Percentiles rank a stretch among this genome's conserved stretches.
Conservation (phyloP, 1,284 basidiomycete species). For the Ustilago crameri region DNA sequence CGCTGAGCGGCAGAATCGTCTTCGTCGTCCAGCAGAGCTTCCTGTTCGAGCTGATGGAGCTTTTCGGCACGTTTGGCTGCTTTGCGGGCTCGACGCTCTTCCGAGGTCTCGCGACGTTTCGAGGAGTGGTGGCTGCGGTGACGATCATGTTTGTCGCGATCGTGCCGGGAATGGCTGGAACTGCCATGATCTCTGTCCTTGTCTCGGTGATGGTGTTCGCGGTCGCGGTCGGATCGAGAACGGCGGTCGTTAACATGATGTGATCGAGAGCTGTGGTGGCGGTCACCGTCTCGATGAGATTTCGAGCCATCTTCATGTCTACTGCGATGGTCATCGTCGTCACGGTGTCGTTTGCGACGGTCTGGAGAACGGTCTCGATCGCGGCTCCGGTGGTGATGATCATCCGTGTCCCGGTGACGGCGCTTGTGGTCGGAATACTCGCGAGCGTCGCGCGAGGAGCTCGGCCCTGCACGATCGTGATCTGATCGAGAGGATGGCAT, state of each 20-base stretch:
- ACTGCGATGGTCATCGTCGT: conserved; percentile 20
- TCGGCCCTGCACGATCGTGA: conserved; percentile 12
- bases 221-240: conserved; percentile 20
- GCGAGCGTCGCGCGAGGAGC: conserved; percentile 23
- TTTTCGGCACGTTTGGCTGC: conserved; percentile 52
- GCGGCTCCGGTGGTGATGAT: conserved; percentile 13
- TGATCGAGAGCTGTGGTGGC: conserved; percentile 17
- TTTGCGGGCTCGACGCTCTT: conserved; percentile 57
- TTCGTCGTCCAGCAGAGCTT: conserved; percentile 35
- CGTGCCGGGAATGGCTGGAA: conserved; percentile 24
- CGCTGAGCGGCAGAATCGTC: conserved; percentile 48
- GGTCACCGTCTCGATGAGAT: conserved; percentile 14
- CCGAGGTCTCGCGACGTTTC: conserved; percentile 47
- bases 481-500: conserved; percentile 33
- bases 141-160: conserved; percentile 22
- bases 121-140: conserved; percentile 21
- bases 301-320: conserved; percentile 13
- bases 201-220: conserved; percentile 24
- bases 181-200: conserved; percentile 13
- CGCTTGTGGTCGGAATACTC: conserved; percentile 23
- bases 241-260: conserved; percentile 15
- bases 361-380: conserved; percentile 21
- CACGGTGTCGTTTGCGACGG: conserved; percentile 29
- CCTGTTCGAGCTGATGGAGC: conserved; percentile 36
- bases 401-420: conserved; percentile 23